Conservation (phyloP, 805 yeast species). For the Kodamaea kakaduensis region DNA sequence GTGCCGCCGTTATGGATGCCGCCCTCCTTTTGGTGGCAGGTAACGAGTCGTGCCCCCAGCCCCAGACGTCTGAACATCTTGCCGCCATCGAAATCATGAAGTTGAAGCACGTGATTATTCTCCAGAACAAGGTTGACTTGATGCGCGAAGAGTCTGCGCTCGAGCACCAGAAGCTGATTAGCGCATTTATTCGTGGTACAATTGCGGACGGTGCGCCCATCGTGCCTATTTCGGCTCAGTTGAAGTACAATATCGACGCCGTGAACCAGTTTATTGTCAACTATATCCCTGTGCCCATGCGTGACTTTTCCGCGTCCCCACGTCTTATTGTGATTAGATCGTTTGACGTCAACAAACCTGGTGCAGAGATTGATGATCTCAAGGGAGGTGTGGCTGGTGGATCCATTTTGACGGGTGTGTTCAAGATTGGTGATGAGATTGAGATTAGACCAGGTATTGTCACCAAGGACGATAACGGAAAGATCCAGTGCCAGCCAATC, state of each 20-base stretch:
- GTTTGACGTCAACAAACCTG: conserved; percentile 96
- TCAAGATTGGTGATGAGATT: conserved; percentile 95
- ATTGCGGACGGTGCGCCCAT: conserved; percentile 99
- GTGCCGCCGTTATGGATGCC: conserved; percentile 99
- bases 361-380: conserved; percentile 92
- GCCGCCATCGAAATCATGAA: conserved; percentile 99
- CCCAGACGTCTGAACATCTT: conserved; percentile 98
- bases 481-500: conserved; percentile 93
- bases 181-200: conserved; percentile 93
- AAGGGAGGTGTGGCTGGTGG: conserved; percentile 99
- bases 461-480: conserved; percentile 83
- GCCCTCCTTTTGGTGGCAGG: conserved; percentile 95
- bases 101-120: conserved; percentile 89
- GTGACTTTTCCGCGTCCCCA: conserved; percentile 93
- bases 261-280: conserved; percentile 95
- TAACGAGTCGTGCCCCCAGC: conserved; percentile 99
- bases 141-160: conserved; percentile 96
- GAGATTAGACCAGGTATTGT: conserved; percentile 99
- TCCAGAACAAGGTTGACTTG: conserved; percentile 97
- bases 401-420: conserved; percentile 93
- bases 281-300: conserved; percentile 90
- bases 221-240: conserved; percentile 97
- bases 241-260: conserved; percentile 97
- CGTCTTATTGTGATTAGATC: conserved; percentile 96
- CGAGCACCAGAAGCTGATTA: conserved; percentile 91